These are phyloP conservation scores for Fusarium sp. DNA, from an alignment of 2,329 filamentous ascomycete genomes.

Conservation along the genomic window DNA sequence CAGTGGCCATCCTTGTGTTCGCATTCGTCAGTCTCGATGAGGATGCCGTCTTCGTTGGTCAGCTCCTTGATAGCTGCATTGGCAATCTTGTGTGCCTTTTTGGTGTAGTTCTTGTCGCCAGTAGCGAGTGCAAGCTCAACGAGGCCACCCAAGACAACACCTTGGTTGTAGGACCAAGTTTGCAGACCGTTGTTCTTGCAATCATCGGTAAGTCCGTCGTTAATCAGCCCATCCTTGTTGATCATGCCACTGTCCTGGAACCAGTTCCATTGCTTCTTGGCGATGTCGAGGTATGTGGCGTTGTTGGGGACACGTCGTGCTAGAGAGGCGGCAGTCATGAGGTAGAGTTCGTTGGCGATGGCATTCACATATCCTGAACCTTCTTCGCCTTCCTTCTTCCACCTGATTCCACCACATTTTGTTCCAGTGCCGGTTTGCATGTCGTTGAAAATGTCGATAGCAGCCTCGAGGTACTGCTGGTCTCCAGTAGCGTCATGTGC, in stretches of 20 bases:
- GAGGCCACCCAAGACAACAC: slow-evolving; percentile 66
- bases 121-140: slow-evolving; percentile 64
- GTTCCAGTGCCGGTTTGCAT: slow-evolving; percentile 62
- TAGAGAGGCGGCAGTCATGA: slow-evolving; percentile 64
- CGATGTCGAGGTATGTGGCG: slow-evolving; percentile 60
- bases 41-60: slow-evolving; percentile 58
- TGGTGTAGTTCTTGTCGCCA: slow-evolving; percentile 55
- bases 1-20: slow-evolving; percentile 53
- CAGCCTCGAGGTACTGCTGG: slow-evolving; percentile 64
- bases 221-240: slow-evolving; percentile 62
- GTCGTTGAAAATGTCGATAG: slow-evolving; percentile 67
- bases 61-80: slow-evolving; percentile 62
- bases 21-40: slow-evolving; percentile 55
- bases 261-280: slow-evolving; percentile 65
- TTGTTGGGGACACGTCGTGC: slow-evolving; percentile 60
- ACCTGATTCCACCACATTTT: slow-evolving; percentile 67
- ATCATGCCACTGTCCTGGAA: slow-evolving; percentile 64
- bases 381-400: slow-evolving; percentile 61
- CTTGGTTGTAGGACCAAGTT: slow-evolving; percentile 69
- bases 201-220: slow-evolving; percentile 62
- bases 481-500: slow-evolving; percentile 67
- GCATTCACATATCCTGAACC: slow-evolving; percentile 60
- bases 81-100: slow-evolving; percentile 61
- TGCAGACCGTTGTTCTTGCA: slow-evolving; percentile 65
- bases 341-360: slow-evolving; percentile 69